Evolutionary conservation across 1,284 basidiomycete genomes (phyloP).

Genomic region (Heliocybe sulcata): DNA sequence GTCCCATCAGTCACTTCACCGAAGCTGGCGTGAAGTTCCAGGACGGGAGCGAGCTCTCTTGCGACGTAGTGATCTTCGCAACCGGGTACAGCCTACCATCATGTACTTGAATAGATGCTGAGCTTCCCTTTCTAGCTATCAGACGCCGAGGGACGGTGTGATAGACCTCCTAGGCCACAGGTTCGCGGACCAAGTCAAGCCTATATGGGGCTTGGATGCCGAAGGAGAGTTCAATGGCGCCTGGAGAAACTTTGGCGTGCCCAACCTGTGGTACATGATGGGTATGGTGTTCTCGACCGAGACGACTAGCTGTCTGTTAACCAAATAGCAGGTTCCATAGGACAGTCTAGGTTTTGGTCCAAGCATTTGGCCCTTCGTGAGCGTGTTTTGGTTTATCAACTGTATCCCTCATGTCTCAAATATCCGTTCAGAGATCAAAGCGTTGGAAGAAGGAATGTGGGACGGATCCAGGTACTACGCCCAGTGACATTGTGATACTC

Average conservation of each 20-base stretch:
- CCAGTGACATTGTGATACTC: too few species aligned
- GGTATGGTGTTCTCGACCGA: conserved; percentile 23
- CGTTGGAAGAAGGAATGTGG: conserved; percentile 45
- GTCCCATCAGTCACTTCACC: conserved; percentile 26
- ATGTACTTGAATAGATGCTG: neutral
- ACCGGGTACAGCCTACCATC: conserved; percentile 33
- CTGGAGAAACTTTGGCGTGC: conserved; percentile 42
- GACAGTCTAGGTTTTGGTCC: conserved; percentile 46
- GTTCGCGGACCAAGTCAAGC: conserved; percentile 34
- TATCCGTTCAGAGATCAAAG: conserved; percentile 43
- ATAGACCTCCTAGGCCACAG: conserved; percentile 40
- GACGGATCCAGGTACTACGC: conserved; percentile 34
- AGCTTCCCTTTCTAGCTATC: conserved; percentile 23
- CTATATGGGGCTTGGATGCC: conserved; percentile 48
- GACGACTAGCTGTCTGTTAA: too few species aligned
- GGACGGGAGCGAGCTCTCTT: conserved; percentile 34
- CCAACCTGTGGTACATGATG: conserved; percentile 50
- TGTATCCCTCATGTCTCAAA: neutral
- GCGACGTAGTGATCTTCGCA: conserved; percentile 39
- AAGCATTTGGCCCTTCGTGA: conserved; percentile 54
- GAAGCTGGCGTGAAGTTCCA: conserved; percentile 28
- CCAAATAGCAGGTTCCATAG: conserved; percentile 36
- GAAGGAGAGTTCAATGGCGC: conserved; percentile 51
- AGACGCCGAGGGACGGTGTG: conserved; percentile 30
- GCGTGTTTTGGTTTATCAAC: conserved; percentile 15